Percentiles rank a stretch among this genome's conserved stretches.
phyloP scores from a whole-genome alignment of 108 stramenopile species.

The Aureococcus anophagefferens region DNA sequence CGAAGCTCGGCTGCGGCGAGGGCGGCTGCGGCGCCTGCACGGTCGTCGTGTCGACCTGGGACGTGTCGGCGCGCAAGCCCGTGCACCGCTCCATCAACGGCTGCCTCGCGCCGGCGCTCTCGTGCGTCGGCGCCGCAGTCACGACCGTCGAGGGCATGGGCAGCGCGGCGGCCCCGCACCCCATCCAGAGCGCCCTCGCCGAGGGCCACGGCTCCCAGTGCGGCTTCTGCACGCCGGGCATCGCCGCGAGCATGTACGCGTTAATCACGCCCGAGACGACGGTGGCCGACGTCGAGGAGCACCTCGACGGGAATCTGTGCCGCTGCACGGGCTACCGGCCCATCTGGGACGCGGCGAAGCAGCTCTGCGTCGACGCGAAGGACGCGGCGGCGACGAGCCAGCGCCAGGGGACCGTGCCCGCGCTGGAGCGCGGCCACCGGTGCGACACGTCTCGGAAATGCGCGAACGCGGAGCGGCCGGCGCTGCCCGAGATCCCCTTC shows the following conservation, averaged over 20 bases:
- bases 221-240: slow-evolving; percentile 93
- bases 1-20: slow-evolving; percentile 71
- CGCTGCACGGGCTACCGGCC: slow-evolving; percentile 91
- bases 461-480: too few species aligned
- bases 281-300: slow-evolving; percentile 63
- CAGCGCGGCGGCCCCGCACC: slow-evolving; percentile 55
- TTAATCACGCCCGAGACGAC: slow-evolving; percentile 23
- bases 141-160: slow-evolving; percentile 70
- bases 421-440: too few species aligned
- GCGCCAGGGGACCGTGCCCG: too few species aligned
- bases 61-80: slow-evolving; percentile 1
- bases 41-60: slow-evolving; percentile 51
- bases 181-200: slow-evolving; percentile 80
- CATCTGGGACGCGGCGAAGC: slow-evolving; percentile 83
- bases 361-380: neutral
- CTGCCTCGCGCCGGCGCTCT: slow-evolving; percentile 77
- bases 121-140: slow-evolving; percentile 70
- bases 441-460: too few species aligned
- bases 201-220: slow-evolving; percentile 89
- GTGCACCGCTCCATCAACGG: slow-evolving; percentile 68
- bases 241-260: slow-evolving; percentile 79
- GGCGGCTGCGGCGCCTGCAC: slow-evolving; percentile 92
- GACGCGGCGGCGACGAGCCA: too few species aligned
- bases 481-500: too few species aligned
- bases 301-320: slow-evolving; percentile 88